A percentile compares a stretch with the other conserved stretches of the same genome.
Evolutionary conservation across 2,329 filamentous ascomycete species (phyloP).

Genomic region (Colletotrichum tropicale): DNA sequence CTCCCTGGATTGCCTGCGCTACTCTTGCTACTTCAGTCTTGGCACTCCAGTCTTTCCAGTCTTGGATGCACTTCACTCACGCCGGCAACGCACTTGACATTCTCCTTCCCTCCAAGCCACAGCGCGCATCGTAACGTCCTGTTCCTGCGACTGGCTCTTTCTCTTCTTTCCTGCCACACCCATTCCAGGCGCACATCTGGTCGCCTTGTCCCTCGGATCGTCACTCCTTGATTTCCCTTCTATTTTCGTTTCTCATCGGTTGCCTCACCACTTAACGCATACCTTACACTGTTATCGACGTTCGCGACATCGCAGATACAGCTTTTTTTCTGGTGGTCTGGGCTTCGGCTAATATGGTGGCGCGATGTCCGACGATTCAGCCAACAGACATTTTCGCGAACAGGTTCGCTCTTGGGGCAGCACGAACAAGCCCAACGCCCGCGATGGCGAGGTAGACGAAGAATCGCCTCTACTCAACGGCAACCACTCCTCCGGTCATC

Average conservation of each 20-base stretch:
- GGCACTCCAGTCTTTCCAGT: slow-evolving; percentile 8
- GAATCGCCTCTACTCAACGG: slow-evolving; percentile 47
- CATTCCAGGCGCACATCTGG: background rate
- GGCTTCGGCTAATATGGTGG: slow-evolving; percentile 32
- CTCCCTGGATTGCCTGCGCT: background rate
- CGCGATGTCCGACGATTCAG: slow-evolving; percentile 33
- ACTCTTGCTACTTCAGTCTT: background rate
- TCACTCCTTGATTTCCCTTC: slow-evolving; percentile 12
- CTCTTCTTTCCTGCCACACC: slow-evolving; percentile 7
- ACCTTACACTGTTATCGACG: background rate
- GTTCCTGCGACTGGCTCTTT: background rate
- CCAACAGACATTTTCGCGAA: slow-evolving; percentile 30
- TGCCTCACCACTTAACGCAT: background rate
- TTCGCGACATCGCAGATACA: background rate
- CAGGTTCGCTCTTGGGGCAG: slow-evolving; percentile 23
- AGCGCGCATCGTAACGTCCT: background rate
- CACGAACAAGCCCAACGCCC: slow-evolving; percentile 26
- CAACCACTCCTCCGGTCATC: slow-evolving; percentile 25
- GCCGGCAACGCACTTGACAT: background rate
- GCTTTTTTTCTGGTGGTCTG: background rate
- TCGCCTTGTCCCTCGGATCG: slow-evolving; percentile 6
- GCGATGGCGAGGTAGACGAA: slow-evolving; percentile 34
- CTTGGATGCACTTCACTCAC: background rate
- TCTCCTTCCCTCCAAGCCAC: slow-evolving; percentile 14
- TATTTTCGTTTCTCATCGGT: background rate